Evolutionary conservation across 2,329 filamentous ascomycete species (phyloP), one percentile per base, ranked within the genome.

Genomic region (Trichoderma guizhouense): DNA sequence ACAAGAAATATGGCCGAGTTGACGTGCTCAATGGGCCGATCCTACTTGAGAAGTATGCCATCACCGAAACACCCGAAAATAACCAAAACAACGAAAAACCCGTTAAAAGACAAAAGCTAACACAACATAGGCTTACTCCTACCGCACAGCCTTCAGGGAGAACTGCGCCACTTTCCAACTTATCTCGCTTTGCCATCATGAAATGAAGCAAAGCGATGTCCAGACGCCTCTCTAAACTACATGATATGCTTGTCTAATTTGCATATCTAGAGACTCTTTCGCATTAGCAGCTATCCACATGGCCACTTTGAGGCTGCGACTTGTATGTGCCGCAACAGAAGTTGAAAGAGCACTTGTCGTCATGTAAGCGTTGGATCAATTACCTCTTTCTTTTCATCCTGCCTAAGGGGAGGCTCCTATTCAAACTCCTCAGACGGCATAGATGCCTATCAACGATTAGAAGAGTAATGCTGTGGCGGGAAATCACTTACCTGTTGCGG

Each of bases 1-100:
- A 98, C 82, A 95, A 93, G 83, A 97, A 97, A 80, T 99, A 97
- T 79, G 93, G 94, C 18, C 91, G 94, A 69, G 97, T 99, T 39
- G 94, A 98, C 82, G 92, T 93, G 67, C 86, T 97, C 80, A 97
- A 97, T 79, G 96, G 95, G 0, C 94, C 95, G 0, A 86, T 93
- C 53, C 80, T 99, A 73, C 82, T 99, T n/a, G 95, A 98, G 83
- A 99, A 99, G 92, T 93, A 87, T 75, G 86, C 77, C 28, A 55
- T 57, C 39, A 32, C 66, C 57, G 30, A 34, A 36, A 69, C 39
- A 62, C 3, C 24, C 26, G n/a, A 34, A 61, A 61, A 36, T 36
- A 51, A 61, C 14, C 57, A 60, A 60, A 32, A 34, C 28, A 34
- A 34, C 57, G 6, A 14, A 61, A 34, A 8, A 51, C n/a, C 18